Evolutionary conservation across 2,329 filamentous ascomycete species (phyloP).

Genomic region (Diaporthe eres): DNA sequence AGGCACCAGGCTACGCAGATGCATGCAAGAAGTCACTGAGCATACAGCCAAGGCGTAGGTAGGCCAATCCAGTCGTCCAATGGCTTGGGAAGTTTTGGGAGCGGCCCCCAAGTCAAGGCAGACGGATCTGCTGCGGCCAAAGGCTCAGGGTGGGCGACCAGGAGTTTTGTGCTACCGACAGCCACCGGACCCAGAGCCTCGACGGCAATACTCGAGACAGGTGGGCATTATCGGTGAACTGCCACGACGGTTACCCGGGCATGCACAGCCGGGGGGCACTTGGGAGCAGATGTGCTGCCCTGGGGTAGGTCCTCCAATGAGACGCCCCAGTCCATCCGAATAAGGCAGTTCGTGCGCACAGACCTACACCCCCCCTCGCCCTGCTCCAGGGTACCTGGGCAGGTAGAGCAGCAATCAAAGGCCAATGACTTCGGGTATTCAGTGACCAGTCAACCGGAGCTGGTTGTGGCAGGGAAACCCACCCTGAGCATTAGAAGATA

Average conservation of each 20-base stretch:
- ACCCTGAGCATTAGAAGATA: not conserved
- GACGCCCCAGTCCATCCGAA: not conserved
- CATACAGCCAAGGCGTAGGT: not conserved
- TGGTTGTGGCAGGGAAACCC: not conserved
- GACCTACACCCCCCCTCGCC: not conserved
- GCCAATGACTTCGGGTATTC: not conserved
- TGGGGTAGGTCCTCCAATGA: slow-evolving; percentile 7
- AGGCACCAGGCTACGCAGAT: not conserved
- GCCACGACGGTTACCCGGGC: not conserved
- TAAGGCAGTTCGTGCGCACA: slow-evolving; percentile 16
- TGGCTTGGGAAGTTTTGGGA: too few relatives aligned
- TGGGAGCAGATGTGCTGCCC: not conserved
- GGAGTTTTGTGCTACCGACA: not conserved
- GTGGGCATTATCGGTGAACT: not conserved
- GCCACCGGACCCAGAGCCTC: not conserved
- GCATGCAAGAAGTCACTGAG: not conserved
- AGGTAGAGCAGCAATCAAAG: not conserved
- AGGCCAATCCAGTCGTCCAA: not conserved
- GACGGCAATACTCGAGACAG: not conserved
- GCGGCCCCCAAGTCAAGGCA: slow-evolving; percentile 17
- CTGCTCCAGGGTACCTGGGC: not conserved
- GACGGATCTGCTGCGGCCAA: not conserved
- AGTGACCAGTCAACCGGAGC: too few relatives aligned
- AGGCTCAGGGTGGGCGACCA: not conserved
- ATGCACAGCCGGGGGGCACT: not conserved